These are phyloP conservation scores for Nyctanthes arbortristis DNA, from an alignment of 257 asterid species.

Conservation along the genomic window DNA sequence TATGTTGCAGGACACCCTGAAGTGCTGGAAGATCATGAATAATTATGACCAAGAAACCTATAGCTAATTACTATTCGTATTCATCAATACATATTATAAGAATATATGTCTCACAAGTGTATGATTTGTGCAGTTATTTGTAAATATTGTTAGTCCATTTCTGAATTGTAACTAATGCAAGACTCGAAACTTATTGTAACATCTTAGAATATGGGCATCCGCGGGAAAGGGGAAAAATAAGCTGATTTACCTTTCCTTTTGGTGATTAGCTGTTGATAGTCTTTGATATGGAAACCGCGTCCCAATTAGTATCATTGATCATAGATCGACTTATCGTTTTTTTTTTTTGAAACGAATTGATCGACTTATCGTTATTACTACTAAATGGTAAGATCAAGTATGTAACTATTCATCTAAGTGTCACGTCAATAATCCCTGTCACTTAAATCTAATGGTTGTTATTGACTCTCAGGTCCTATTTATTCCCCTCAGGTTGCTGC, in stretches of 20 bases:
- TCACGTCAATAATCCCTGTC: no score
- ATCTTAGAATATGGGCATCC: not conserved
- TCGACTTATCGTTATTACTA: no score
- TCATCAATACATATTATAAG: not conserved
- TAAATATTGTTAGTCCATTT: not conserved
- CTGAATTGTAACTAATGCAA: not conserved
- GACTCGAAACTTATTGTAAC: not conserved
- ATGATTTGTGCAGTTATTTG: not conserved
- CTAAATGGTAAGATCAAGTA: no score
- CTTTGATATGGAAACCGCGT: not conserved
- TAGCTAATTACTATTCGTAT: not conserved
- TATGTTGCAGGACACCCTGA: constrained; percentile 41
- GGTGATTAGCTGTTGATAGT: no score
- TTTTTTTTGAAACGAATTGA: no score
- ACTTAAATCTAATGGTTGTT: no score
- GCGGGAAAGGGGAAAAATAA: not conserved
- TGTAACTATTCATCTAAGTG: no score
- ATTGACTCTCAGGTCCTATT: no score
- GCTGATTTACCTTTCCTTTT: not conserved
- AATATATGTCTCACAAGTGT: not conserved
- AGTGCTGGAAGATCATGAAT: constrained; percentile 25
- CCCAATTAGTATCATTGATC: no score
- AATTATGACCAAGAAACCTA: not conserved
- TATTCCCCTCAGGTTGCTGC: no score
- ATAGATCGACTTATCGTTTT: no score